These are phyloP conservation scores for Amanita rubescens DNA, from an alignment of 768 basidiomycete species.

Conservation along the genomic window DNA sequence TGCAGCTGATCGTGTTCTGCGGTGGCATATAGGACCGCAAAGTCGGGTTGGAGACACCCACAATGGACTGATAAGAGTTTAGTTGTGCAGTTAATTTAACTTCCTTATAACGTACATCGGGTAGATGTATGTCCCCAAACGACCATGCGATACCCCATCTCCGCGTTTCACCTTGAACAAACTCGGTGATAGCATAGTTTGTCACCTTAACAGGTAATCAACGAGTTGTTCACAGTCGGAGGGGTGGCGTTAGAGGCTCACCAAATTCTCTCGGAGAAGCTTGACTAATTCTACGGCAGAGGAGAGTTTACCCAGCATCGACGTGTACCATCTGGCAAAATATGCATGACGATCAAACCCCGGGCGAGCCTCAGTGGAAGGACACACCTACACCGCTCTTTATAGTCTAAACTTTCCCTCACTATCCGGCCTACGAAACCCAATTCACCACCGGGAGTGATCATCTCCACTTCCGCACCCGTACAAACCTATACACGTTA, in stretches of 20 bases:
- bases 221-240: neutral
- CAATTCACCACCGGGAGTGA: slow-evolving; percentile 81
- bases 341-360: neutral
- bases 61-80: slow-evolving; percentile 20
- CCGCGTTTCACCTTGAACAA: slow-evolving; percentile 79
- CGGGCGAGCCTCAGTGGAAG: neutral
- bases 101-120: slow-evolving; percentile 51
- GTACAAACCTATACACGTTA: slow-evolving; percentile 63
- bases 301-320: slow-evolving; percentile 83
- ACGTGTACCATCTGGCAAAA: slow-evolving; percentile 76
- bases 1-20: slow-evolving; percentile 44
- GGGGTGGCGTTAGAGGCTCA: slow-evolving; percentile 10
- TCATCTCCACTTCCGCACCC: slow-evolving; percentile 82
- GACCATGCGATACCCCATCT: slow-evolving; percentile 96
- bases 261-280: slow-evolving; percentile 35
- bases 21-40: slow-evolving; percentile 49
- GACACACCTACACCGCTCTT: slow-evolving; percentile 49
- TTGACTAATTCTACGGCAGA: slow-evolving; percentile 60
- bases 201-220: slow-evolving; percentile 55
- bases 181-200: slow-evolving; percentile 83
- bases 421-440: slow-evolving; percentile 76
- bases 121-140: slow-evolving; percentile 50
- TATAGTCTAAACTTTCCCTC: slow-evolving; percentile 50
- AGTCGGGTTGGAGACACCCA: slow-evolving; percentile 29
- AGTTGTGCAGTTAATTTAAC: neutral